phyloP scores from a whole-genome alignment of 1,284 basidiomycete genomes.

The Microbotryum lychnidis-dioicae region DNA sequence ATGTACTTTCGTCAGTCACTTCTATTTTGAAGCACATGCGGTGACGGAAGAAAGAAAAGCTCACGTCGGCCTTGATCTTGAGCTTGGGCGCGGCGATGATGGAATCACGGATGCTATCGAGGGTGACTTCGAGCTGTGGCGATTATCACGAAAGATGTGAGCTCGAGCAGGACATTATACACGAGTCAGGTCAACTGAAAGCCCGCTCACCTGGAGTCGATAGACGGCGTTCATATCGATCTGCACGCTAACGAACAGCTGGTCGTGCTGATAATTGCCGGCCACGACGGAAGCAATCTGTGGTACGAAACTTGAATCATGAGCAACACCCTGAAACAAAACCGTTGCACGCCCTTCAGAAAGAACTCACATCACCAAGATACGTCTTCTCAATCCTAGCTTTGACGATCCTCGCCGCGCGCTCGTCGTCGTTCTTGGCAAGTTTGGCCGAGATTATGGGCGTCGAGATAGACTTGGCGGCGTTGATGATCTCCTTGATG shows the following conservation, averaged over 20 bases:
- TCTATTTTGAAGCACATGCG: too few species aligned
- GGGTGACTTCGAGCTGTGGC: slow-evolving; percentile 72
- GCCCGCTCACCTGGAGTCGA: slow-evolving; percentile 62
- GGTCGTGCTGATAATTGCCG: slow-evolving; percentile 88
- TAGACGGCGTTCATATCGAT: slow-evolving; percentile 83
- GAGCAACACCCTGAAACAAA: not conserved
- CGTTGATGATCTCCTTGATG: slow-evolving; percentile 99
- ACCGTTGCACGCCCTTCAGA: too few species aligned
- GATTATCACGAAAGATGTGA: slow-evolving; percentile 1
- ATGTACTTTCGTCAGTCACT: not conserved
- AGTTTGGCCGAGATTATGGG: slow-evolving; percentile 97
- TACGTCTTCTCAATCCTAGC: slow-evolving; percentile 92
- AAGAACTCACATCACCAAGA: slow-evolving; percentile 69
- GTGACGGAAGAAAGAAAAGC: slow-evolving; percentile 5
- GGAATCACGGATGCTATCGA: slow-evolving; percentile 89
- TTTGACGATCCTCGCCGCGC: slow-evolving; percentile 94
- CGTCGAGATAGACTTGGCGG: slow-evolving; percentile 91
- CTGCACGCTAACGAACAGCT: slow-evolving; percentile 88
- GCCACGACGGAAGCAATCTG: slow-evolving; percentile 87
- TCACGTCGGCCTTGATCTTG: slow-evolving; percentile 79
- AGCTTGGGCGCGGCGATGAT: slow-evolving; percentile 81
- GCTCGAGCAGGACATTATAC: not conserved
- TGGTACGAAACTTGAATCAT: not conserved
- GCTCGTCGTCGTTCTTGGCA: slow-evolving; percentile 61
- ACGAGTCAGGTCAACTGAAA: slow-evolving; percentile 15